Conservation (phyloP, 1,139 yeast genomes). For the Kodamaea ohmeri region DNA sequence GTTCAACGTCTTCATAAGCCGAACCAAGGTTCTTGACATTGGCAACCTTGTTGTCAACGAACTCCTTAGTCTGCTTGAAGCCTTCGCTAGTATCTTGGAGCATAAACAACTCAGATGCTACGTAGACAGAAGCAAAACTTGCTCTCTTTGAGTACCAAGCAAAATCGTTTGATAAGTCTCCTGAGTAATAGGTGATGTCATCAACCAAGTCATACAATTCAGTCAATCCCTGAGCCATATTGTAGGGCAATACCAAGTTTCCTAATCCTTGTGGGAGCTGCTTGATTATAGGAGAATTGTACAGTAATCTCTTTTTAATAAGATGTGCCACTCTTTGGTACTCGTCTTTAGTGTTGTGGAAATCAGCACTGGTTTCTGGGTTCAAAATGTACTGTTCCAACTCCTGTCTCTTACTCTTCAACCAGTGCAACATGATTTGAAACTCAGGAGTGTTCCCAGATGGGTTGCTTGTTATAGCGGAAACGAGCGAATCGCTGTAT, state of each 20-base stretch:
- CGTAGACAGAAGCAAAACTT: constrained; percentile 66
- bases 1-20: constrained; percentile 61
- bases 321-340: constrained; percentile 57
- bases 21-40: constrained; percentile 55
- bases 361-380: constrained; percentile 18
- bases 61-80: constrained; percentile 55
- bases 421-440: constrained; percentile 48
- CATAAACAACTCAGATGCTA: constrained; percentile 76
- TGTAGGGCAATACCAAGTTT: constrained; percentile 53
- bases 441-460: constrained; percentile 37
- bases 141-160: constrained; percentile 92
- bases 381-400: constrained; percentile 32
- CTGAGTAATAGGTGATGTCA: constrained; percentile 77
- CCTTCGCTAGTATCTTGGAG: constrained; percentile 65
- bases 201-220: constrained; percentile 78
- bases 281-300: constrained; percentile 54
- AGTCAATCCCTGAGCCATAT: constrained; percentile 48
- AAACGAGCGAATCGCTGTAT: constrained; percentile 64
- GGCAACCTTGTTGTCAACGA: constrained; percentile 61
- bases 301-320: constrained; percentile 58
- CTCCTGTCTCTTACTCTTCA: constrained; percentile 35
- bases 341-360: constrained; percentile 41
- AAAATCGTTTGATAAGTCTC: constrained; percentile 79
- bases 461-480: constrained; percentile 44
- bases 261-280: constrained; percentile 51